Conservation (phyloP, 148 eudicot species). For the Amaranthus cruentus region DNA sequence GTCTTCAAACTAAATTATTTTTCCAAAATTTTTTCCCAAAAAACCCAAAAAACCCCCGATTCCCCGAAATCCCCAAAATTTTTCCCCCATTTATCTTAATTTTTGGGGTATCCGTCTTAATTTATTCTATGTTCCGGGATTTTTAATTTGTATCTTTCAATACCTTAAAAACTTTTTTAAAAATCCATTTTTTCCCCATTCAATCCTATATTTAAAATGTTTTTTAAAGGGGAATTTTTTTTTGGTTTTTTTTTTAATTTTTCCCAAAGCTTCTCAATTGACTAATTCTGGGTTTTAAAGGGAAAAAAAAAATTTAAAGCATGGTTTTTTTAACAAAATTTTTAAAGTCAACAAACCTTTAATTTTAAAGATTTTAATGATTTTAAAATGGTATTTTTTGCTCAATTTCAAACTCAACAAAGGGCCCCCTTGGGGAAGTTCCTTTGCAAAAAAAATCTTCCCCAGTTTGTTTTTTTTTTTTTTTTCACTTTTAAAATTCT, state of each 20-base stretch:
- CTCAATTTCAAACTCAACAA: conserved; percentile 88
- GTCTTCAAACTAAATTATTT: no score
- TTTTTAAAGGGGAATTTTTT: conserved; percentile 10
- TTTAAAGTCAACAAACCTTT: conserved; percentile 36
- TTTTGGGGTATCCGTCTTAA: background rate
- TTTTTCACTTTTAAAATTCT: conserved; percentile 83
- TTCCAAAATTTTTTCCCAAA: no score
- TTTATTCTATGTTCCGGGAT: background rate
- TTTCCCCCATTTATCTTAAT: background rate
- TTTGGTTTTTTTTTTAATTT: conserved; percentile 22
- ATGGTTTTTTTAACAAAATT: conserved; percentile 23
- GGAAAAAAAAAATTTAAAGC: conserved; percentile 12
- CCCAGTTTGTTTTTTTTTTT: conserved; percentile 75
- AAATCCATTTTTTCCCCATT: conserved; percentile 21
- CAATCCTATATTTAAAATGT: conserved; percentile 14
- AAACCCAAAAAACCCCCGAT: no score
- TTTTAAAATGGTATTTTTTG: no score
- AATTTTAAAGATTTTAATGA: no score
- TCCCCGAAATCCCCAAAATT: no score
- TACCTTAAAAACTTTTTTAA: conserved; percentile 22
- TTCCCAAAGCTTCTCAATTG: conserved; percentile 10
- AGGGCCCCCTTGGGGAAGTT: conserved; percentile 96
- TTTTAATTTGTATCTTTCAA: conserved; percentile 3
- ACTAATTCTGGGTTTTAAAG: background rate
- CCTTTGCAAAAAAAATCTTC: conserved; percentile 97